A percentile compares a stretch with the other conserved stretches of the same genome.
Evolutionary conservation across 1,284 basidiomycete genomes (phyloP).

Genomic region (Ustilago hordei): DNA sequence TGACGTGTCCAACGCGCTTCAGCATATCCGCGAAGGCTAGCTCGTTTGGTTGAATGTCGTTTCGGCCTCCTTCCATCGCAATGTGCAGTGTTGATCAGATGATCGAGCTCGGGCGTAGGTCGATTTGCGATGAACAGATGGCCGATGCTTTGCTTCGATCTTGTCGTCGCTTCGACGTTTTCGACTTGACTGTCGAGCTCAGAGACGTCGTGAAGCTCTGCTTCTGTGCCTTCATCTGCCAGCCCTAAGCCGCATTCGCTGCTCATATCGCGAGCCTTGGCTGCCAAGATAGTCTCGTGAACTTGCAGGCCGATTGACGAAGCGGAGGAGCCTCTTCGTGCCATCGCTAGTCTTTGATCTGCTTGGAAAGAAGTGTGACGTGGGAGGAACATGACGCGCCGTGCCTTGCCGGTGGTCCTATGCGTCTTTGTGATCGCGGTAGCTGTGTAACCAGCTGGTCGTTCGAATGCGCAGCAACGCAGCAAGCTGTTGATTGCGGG

Average conservation of each 20-base stretch:
- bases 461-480: neutral
- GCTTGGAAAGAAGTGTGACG: slow-evolving; percentile 24
- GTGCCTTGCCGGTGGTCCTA: neutral
- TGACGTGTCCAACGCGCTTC: slow-evolving; percentile 36
- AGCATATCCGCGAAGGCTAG: slow-evolving; percentile 41
- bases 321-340: slow-evolving; percentile 19
- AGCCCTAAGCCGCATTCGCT: slow-evolving; percentile 40
- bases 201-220: neutral
- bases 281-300: slow-evolving; percentile 43
- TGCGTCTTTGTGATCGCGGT: neutral
- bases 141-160: neutral
- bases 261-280: slow-evolving; percentile 38
- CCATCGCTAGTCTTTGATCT: slow-evolving; percentile 16
- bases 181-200: neutral
- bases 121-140: slow-evolving; percentile 17
- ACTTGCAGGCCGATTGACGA: slow-evolving; percentile 43
- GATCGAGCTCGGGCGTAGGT: neutral
- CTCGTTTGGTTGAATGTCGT: slow-evolving; percentile 28
- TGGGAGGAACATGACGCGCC: slow-evolving; percentile 22
- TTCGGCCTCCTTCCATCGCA: slow-evolving; percentile 8
- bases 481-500: neutral
- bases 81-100: neutral
- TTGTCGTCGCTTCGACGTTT: neutral
- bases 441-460: neutral
- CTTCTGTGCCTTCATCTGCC: slow-evolving; percentile 9